phyloP scores from a whole-genome alignment of 345 rosid genomes.

The Gossypium thurberi region DNA sequence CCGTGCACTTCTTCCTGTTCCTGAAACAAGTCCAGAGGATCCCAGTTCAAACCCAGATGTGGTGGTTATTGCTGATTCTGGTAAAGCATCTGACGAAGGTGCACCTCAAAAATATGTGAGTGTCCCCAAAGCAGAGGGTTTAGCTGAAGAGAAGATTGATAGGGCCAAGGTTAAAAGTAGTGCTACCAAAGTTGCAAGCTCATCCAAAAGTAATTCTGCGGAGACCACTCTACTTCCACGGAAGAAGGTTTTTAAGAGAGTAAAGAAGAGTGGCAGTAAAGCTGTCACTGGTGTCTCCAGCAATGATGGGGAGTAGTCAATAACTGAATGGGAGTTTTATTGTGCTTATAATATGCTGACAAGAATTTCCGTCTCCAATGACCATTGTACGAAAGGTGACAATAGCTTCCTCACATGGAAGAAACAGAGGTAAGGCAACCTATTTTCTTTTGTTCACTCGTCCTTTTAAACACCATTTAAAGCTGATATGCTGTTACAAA shows the following conservation, averaged over 20 bases:
- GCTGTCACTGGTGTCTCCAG: constrained; percentile 25
- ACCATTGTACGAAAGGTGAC: constrained; percentile 11
- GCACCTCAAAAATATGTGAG: constrained; percentile 28
- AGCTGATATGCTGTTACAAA: neutral
- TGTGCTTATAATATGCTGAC: constrained; percentile 8
- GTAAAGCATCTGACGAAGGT: constrained; percentile 26
- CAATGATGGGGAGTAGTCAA: constrained; percentile 43
- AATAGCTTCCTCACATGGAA: constrained; percentile 11
- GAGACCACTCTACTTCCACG: constrained; percentile 35
- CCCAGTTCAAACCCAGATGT: constrained; percentile 26
- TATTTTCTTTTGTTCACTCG: neutral
- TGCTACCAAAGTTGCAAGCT: constrained; percentile 21
- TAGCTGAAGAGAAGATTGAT: constrained; percentile 31
- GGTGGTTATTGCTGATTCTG: constrained; percentile 23
- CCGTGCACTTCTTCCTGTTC: constrained; percentile 74
- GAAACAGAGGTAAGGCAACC: constrained; percentile 19
- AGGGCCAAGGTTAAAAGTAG: constrained; percentile 20
- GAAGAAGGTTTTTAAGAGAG: constrained; percentile 55
- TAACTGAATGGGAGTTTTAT: constrained; percentile 36
- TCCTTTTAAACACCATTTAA: neutral
- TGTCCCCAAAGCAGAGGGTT: constrained; percentile 26
- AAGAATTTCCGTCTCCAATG: constrained; percentile 11
- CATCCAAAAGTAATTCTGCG: constrained; percentile 30
- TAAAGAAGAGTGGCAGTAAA: constrained; percentile 9
- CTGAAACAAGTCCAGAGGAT: constrained; percentile 47